phyloP scores from a whole-genome alignment of 176 grass and related monocot species.

The Dactylis glomerata region DNA sequence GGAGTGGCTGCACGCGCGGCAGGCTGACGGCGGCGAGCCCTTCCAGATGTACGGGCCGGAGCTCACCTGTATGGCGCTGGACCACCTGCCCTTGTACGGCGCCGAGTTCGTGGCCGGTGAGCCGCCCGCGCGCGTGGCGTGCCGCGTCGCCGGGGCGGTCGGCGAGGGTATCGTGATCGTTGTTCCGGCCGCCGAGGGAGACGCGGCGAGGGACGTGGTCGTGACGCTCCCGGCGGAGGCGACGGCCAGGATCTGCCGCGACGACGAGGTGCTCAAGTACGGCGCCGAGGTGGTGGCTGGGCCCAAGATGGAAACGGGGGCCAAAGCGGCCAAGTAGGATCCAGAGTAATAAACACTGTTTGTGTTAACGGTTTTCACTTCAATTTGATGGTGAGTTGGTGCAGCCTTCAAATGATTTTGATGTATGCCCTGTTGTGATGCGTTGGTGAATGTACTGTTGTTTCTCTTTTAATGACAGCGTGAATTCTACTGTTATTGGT shows the following conservation, averaged over 20 bases:
- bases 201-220: slow-evolving; percentile 53
- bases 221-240: slow-evolving; percentile 61
- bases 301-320: not conserved
- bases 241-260: slow-evolving; percentile 44
- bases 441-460: not conserved
- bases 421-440: not conserved
- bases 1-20: slow-evolving; percentile 60
- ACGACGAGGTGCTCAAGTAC: slow-evolving; percentile 55
- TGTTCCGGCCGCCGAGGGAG: slow-evolving; percentile 38
- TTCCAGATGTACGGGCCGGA: slow-evolving; percentile 93
- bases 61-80: slow-evolving; percentile 75
- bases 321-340: not conserved
- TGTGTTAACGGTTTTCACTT: not conserved
- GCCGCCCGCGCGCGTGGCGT: slow-evolving; percentile 44
- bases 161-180: slow-evolving; percentile 75
- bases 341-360: not conserved
- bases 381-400: slow-evolving; percentile 14
- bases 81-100: slow-evolving; percentile 55
- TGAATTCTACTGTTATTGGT: not conserved
- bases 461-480: not conserved
- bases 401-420: slow-evolving; percentile 28
- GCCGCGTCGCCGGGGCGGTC: slow-evolving; percentile 32
- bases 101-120: slow-evolving; percentile 45
- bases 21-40: slow-evolving; percentile 12
- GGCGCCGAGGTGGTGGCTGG: slow-evolving; percentile 49